Evolutionary conservation across 192 early-diverging fungal genomes (phyloP).

Genomic region (Allomyces macrogynus): DNA sequence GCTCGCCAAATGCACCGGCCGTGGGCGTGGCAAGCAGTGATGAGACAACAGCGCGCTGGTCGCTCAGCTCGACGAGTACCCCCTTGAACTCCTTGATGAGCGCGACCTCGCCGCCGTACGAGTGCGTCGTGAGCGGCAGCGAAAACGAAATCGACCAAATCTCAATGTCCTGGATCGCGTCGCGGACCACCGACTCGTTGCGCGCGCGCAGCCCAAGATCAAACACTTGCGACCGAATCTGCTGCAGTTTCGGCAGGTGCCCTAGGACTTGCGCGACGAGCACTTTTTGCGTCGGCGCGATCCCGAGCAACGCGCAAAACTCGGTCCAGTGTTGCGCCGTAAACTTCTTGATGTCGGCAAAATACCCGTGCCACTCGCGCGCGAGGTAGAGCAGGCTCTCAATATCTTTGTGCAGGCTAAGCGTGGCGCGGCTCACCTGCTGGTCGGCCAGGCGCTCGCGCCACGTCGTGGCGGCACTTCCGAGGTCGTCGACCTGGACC

Average conservation of each 20-base stretch:
- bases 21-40: constrained; percentile 96
- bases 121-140: constrained; percentile 84
- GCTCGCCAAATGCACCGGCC: constrained; percentile 95
- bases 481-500: constrained; percentile 10
- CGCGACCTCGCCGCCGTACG: constrained; percentile 28
- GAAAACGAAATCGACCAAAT: constrained; percentile 84
- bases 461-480: background rate
- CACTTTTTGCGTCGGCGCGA: background rate
- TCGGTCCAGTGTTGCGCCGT: background rate
- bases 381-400: background rate
- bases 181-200: constrained; percentile 98
- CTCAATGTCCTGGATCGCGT: constrained; percentile 76
- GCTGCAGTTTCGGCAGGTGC: constrained; percentile 77
- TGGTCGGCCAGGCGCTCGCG: background rate
- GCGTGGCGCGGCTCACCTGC: background rate
- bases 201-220: constrained; percentile 83
- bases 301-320: background rate
- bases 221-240: constrained; percentile 59
- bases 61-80: constrained; percentile 82
- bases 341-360: background rate
- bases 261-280: constrained; percentile 26
- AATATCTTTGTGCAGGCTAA: background rate
- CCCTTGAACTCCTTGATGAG: constrained; percentile 97
- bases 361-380: background rate
- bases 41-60: constrained; percentile 78